Conservation (phyloP, 2,329 filamentous ascomycete species). For the Furcasterigmium furcatum region DNA sequence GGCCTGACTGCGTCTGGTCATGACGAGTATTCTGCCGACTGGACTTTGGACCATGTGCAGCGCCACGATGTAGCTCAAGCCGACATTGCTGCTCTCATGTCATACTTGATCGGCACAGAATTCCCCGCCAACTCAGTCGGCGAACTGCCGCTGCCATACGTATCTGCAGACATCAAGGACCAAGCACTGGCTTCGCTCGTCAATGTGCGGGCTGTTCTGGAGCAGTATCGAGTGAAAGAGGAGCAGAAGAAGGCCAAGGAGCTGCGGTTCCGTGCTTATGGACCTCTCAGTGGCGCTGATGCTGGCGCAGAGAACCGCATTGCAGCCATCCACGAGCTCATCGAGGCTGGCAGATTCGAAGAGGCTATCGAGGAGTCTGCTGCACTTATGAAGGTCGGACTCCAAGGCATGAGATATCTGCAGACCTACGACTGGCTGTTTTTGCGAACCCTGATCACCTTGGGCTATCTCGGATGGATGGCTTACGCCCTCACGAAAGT, state of each 20-base stretch:
- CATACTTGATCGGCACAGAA: conserved; percentile 81
- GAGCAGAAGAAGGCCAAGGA: conserved; percentile 73
- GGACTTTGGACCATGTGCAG: conserved; percentile 75
- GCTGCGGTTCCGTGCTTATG: conserved; percentile 74
- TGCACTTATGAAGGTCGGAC: conserved; percentile 69
- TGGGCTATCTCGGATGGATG: conserved; percentile 94
- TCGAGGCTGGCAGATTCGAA: conserved; percentile 63
- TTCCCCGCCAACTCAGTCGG: conserved; percentile 97
- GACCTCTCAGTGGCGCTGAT: conserved; percentile 61
- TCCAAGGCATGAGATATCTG: conserved; percentile 85
- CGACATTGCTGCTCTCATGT: conserved; percentile 93
- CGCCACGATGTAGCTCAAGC: conserved; percentile 92
- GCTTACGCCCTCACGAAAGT: conserved; percentile 87
- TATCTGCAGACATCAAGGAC: conserved; percentile 67
- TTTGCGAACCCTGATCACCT: conserved; percentile 79
- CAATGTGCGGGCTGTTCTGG: conserved; percentile 83
- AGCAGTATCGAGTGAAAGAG: conserved; percentile 97
- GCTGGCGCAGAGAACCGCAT: conserved; percentile 66
- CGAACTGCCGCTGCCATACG: conserved; percentile 79
- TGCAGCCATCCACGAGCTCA: conserved; percentile 62
- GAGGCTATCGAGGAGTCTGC: conserved; percentile 78
- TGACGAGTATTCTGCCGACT: conserved; percentile 87
- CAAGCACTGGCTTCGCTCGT: conserved; percentile 83
- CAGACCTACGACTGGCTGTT: conserved; percentile 99
- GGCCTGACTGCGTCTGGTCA: conserved; percentile 70